phyloP scores from a whole-genome alignment of 371 early-diverging fungal species.

The Actinomucor elegans region DNA sequence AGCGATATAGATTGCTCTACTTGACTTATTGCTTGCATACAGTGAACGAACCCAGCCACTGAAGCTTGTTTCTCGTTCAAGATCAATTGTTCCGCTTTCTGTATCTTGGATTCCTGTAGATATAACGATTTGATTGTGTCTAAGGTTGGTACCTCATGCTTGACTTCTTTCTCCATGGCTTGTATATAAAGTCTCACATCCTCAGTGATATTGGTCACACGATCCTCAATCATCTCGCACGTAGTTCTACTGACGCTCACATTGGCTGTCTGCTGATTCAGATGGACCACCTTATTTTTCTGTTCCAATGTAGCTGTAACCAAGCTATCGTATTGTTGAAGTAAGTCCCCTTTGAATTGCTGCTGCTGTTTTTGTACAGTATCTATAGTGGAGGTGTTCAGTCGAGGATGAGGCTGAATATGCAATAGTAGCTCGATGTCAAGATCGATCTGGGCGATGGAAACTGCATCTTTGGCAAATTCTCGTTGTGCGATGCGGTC shows the following conservation, averaged over 20 bases:
- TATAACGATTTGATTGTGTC: constrained; percentile 6
- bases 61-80: constrained; percentile 3
- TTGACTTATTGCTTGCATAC: constrained; percentile 19
- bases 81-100: constrained; percentile 6
- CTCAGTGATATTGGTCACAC: constrained; percentile 1
- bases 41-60: constrained; percentile 4
- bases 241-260: constrained; percentile 2
- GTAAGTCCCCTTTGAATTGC: neutral
- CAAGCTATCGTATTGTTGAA: constrained; percentile 4
- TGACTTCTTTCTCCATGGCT: neutral
- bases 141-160: neutral
- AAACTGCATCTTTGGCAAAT: constrained; percentile 15
- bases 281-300: constrained; percentile 4
- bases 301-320: constrained; percentile 11
- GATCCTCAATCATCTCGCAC: constrained; percentile 6
- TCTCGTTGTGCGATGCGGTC: constrained; percentile 28
- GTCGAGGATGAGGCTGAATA: constrained; percentile 13
- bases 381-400: constrained; percentile 1
- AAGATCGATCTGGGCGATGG: constrained; percentile 5
- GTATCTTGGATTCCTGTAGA: constrained; percentile 1
- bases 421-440: constrained; percentile 7
- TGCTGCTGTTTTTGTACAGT: neutral
- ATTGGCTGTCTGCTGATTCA: constrained; percentile 13
- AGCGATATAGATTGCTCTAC: constrained; percentile 17
- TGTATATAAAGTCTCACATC: constrained; percentile 1